Base-by-base conservation (phyloP, 177 flowering plant genomes). In the Vitis hybrid region DNA sequence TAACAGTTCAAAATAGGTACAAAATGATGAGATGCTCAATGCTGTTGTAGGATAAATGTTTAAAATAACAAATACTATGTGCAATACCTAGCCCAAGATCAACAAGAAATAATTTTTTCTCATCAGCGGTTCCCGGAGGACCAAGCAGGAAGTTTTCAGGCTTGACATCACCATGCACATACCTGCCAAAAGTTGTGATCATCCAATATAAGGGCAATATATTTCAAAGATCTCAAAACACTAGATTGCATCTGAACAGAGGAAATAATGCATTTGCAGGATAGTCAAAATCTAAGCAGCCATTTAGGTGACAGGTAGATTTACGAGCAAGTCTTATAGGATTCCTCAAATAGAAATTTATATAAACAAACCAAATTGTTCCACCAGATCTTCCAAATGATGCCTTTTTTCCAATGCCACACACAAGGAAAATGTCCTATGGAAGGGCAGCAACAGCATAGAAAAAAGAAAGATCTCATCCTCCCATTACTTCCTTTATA, bases 121-220 rank as follows among this genome's bases (percentile, higher is more conserved):
- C 91, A 61, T 89, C 87, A 55, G 87, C 81, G 2, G 88, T 81
- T 60, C 87, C 88, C 1, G 89, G 85, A 35, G 79, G 69, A 74
- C 93, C 92, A 67, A 88, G 89, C 66, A 88, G 70, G 76, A 88
- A 87, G 75, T 88, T 88, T 68, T 88, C 92, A 19, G 93, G 93
- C 80, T 89, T 89, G 32, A 89, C 93, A 77, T 89, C 93, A 51
- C 93, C 93, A 71, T 89, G 93, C 27, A 89, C 88, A 77, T 82
- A 87, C 51, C 93, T 89, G 80, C 52, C 57, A 59, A 58, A 64
- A 46, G 65, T 27, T 56, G 17, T 18, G 40, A 64, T 27, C 24
- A 50, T 7, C 4, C 18, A 30, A 18, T 52, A 52, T 27, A 7
- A 27, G 21, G 12, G 14, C 30, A 12, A 65, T 52, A 30, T 24